These are phyloP conservation scores for Exserohilum rostratum DNA, from an alignment of 2,329 filamentous ascomycete genomes.

Conservation along the genomic window DNA sequence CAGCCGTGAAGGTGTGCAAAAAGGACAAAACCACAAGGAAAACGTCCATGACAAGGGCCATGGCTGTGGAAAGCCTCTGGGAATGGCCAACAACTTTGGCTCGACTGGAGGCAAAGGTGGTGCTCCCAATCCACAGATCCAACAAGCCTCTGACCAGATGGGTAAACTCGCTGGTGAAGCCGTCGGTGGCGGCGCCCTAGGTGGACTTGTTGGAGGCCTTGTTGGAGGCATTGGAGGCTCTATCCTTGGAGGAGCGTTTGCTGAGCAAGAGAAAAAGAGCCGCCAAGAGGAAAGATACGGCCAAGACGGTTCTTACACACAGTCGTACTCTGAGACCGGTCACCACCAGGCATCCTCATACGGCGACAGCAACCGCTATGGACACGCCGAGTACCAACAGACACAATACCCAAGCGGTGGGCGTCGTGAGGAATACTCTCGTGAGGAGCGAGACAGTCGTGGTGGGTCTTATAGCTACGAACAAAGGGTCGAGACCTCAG, in stretches of 20 bases:
- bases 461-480: conserved; percentile 62
- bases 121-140: conserved; percentile 44
- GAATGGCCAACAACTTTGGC: conserved; percentile 69
- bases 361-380: conserved; percentile 59
- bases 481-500: conserved; percentile 62
- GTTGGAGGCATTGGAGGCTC: conserved; percentile 65
- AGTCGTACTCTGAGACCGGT: conserved; percentile 67
- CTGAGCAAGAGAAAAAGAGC: conserved; percentile 59
- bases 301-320: conserved; percentile 66
- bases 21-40: conserved; percentile 83
- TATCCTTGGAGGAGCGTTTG: conserved; percentile 67
- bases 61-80: conserved; percentile 79
- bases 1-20: conserved; percentile 76
- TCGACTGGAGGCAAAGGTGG: conserved; percentile 52
- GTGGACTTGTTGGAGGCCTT: conserved; percentile 72
- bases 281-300: conserved; percentile 61
- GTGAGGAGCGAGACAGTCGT: conserved; percentile 62
- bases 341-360: conserved; percentile 50
- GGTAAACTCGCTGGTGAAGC: conserved; percentile 64
- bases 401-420: conserved; percentile 65
- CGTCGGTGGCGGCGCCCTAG: conserved; percentile 68
- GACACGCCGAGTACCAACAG: conserved; percentile 65
- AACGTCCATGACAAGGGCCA: conserved; percentile 84
- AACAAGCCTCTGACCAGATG: conserved; percentile 48
- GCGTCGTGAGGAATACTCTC: conserved; percentile 64